Evolutionary conservation across 768 basidiomycete species (phyloP), one percentile per base, ranked within the genome.

Genomic region (Naematelia aurantialba): DNA sequence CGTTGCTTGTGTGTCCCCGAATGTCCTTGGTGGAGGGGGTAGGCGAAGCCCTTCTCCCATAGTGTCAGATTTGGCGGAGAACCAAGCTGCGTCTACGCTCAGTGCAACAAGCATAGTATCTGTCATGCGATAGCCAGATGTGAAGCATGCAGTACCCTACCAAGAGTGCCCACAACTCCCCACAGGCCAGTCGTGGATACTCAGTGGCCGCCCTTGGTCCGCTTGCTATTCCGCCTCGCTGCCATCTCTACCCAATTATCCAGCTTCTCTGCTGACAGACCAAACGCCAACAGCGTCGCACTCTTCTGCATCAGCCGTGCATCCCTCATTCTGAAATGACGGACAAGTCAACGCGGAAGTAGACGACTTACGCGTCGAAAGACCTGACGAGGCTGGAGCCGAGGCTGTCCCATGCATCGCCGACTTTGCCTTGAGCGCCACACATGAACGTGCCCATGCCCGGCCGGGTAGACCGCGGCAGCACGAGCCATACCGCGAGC

Each of bases 231-330:
- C 50, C 51, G 39, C 45, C 57, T 59, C 12, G 65, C 34, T 13
- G 68, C 71, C 17, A 68, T 42, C 31, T 73, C 71, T 1, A 67
- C 34, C 71, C 71, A 73, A 47, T 68, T 67, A 42, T 73, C 68
- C 24, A 70, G 45, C 55, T 69, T 70, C 39, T 73, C 71, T 11
- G 34, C 46, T 17, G 56, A 61, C 3, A 73, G 49, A 1, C 71
- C 71, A 49, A 59, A 60, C 3, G 10, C 5, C 21, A 64, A 25
- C 0, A 71, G 59, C 0, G 29, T 17, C 46, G 22, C 30, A 31
- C 30, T 27, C 8, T n/a, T 39, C 21, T 14, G 26, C 24, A 29
- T 55, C 59, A 60, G 53, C 29, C 19, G 4, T 12, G n/a, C n/a
- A 19, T n/a, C 3, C 10, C 12, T 22, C 45, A 54, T 14, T 21